Evolutionary conservation across 2,329 filamentous ascomycete genomes (phyloP).

Genomic region (Basipetospora chlamydospora): DNA sequence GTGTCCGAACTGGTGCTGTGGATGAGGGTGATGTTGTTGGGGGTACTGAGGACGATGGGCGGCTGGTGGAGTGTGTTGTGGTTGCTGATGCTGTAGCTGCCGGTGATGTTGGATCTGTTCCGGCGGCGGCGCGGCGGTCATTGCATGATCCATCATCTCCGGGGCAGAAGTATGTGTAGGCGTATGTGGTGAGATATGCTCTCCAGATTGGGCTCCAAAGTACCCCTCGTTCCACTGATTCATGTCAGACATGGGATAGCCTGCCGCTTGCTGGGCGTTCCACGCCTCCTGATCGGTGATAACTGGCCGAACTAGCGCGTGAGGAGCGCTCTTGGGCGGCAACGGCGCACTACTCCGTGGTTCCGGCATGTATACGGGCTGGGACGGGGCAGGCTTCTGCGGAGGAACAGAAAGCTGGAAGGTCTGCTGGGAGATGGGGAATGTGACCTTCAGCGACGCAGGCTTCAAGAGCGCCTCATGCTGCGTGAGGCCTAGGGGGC

Average conservation of each 20-base stretch:
- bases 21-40: constrained; percentile 3
- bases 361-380: constrained; percentile 1
- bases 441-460: constrained; percentile 1
- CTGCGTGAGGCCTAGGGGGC: constrained; percentile 8
- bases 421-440: constrained; percentile 1
- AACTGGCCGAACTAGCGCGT: background rate
- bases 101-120: constrained; percentile 1
- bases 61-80: constrained; percentile 1
- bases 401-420: constrained; percentile 1
- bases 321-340: background rate
- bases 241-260: background rate
- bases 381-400: background rate
- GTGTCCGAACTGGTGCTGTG: constrained; percentile 5
- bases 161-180: too few relatives aligned
- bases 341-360: background rate
- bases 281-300: constrained; percentile 3
- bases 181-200: too few relatives aligned
- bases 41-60: constrained; percentile 3
- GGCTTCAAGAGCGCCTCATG: constrained; percentile 6
- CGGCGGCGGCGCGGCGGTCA: background rate
- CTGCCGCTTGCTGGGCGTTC: background rate
- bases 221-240: constrained; percentile 5
- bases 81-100: constrained; percentile 1
- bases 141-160: constrained; percentile 4
- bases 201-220: too few relatives aligned